Evolutionary conservation across 1,139 yeast species (phyloP), one percentile per base, ranked within the genome.

Genomic region (Blastobotrys petasosporus): DNA sequence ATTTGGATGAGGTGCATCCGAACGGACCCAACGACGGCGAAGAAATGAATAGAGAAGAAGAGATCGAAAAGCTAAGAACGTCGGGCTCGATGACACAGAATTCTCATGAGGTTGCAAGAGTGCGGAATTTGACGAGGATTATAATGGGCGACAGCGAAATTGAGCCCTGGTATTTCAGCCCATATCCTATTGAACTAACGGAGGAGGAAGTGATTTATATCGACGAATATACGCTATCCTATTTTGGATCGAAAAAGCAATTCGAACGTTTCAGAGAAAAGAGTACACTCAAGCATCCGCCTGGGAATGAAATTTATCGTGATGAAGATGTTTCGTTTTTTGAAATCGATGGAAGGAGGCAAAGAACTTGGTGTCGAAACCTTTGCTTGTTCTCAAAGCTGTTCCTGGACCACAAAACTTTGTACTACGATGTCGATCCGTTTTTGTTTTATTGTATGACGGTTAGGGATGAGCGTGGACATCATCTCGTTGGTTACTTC

Each of bases 101-200:
- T 55, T 59, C 68, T 2, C 82, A 80, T 61, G 98, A 92, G 61
- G 87, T 92, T 23, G 88, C 97, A 0, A 74, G 95, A 50, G 97
- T 92, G 39, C 76, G 97, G 57, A 92, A 92, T 62, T 73, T 94
- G 54, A 73, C 78, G 34, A 74, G 78, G 41, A 77, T 92, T 3
- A 82, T 87, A 3, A 79, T 92, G 67, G 99, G 98, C 1, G 85
- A 84, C 53, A 88, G 82, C 64, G 85, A 85, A 53, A 86, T 94
- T 42, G 99, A 92, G 62, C 98, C 99, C 1, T 92, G 99, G 99
- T 94, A 92, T 66, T 92, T 94, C 61, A 85, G 96, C 2, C 97
- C 99, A 0, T 92, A 94, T 63, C 99, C 99, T 0, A 75, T 87
- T 12, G 98, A 92, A 62, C 74, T 88, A 48, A 88, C 97, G 0